Conservation (phyloP, 176 grass and related monocot genomes). For the Eremochloa ophiuroides region DNA sequence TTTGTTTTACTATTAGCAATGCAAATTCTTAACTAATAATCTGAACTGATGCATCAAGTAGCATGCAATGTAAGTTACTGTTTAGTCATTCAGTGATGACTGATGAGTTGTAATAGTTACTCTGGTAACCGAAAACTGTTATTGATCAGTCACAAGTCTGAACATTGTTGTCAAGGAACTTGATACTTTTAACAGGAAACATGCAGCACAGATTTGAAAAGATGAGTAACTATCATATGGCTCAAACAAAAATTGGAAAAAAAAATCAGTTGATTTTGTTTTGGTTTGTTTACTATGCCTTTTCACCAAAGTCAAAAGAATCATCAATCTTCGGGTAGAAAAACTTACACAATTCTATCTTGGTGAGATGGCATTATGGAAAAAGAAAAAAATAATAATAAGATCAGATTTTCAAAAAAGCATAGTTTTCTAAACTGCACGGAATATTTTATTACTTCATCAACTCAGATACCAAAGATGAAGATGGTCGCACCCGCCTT, state of each 20-base stretch:
- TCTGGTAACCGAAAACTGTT: background rate
- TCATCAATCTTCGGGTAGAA: background rate
- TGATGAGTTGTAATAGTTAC: background rate
- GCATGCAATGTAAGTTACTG: background rate
- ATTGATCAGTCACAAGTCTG: background rate
- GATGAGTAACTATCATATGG: slow-evolving; percentile 1
- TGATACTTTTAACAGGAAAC: background rate
- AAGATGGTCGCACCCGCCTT: background rate
- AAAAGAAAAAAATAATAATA: background rate
- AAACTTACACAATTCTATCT: background rate
- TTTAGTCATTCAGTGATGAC: background rate
- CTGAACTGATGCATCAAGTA: background rate
- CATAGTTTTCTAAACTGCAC: background rate
- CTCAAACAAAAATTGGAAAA: background rate
- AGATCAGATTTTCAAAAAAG: background rate
- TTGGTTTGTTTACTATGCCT: background rate
- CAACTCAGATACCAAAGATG: background rate
- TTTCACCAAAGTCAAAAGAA: background rate
- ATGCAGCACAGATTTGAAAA: background rate
- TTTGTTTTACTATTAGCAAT: background rate
- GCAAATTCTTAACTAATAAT: background rate
- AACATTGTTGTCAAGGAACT: background rate
- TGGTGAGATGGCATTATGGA: background rate
- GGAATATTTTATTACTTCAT: background rate
- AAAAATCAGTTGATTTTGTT: background rate